Base-by-base conservation (phyloP, 768 basidiomycete species). In the Exsudoporus frostii region DNA sequence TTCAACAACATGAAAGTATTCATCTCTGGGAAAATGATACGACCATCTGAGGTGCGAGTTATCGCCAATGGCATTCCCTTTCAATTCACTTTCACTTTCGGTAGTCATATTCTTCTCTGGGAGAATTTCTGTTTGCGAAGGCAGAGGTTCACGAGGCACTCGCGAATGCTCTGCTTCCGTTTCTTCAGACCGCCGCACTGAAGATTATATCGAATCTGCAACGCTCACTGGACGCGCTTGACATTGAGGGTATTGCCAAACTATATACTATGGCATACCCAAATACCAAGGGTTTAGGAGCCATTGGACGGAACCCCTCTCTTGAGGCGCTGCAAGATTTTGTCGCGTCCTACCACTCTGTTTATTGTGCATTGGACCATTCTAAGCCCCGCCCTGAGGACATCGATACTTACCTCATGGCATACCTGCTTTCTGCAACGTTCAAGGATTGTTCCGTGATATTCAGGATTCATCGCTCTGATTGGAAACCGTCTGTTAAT, bases 371-470 rank as follows among this genome's bases (percentile, higher is more conserved):
- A 8, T 54, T 71, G 49, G 69, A 76, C 62, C 73, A 80, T 54
- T 59, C 63, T 25, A 64, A 69, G 20, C 78, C 76, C 25, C 62
- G 62, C 34, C 67, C 74, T 22, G 66, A 72, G 22, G 65, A 83
- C 54, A 69, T 90, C 45, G 79, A 81, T 37, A 80, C 88, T 59
- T 81, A 87, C 58, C 65, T 85, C 38, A 71, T 90, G 43, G 86
- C 90, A 8, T 91, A 91, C 68, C 73, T 93, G 20, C 84, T 98
- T 47, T 92, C 92, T 5, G 92, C 92, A 24, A 90, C 90, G 7
- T 93, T 99, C 79, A 99, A 99, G 68, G 96, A 99, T 69, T 99
- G 96, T 72, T 97, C 95, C 1, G 53, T 88, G 48, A 81, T 88
- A 49, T 55, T 86, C 34, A 73, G 75, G 20, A 55, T 62, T 44